Evolutionary conservation across 495 filamentous ascomycete genomes (phyloP), one percentile per base, ranked within the genome.

Genomic region (Neurospora sp.): DNA sequence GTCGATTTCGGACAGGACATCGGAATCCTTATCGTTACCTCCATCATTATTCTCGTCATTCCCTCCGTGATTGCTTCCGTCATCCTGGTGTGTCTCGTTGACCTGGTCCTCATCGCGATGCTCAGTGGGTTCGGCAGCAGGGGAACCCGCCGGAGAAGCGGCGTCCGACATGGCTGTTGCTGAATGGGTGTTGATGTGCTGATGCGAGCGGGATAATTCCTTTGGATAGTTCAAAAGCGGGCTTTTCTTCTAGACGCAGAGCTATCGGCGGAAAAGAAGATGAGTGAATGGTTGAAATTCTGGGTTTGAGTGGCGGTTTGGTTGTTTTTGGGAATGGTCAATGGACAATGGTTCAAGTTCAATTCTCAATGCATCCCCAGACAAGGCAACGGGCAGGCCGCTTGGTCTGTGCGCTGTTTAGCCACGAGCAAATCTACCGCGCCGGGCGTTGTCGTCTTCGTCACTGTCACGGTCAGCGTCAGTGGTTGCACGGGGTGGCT

Each of bases 1-100:
- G 81, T 98, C 96, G 76, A 99, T 91, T 80, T 99, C 96, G 11
- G 94, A 98, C 19, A 97, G 88, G 71, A 92, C 88, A n/a, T 86
- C 85, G 13, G 92, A 93, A 39, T 95, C 93, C 74, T 92, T 89
- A 76, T 94, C 81, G 69, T 78, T 78, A 17, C 82, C 77, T 48
- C 81, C 80, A n/a, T 79, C 78, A 5, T 82, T 74, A 62, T 85
- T 82, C 24, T 76, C 73, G 59, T 76, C 74, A 1, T 78, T 74
- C 39, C 75, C 76, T 21, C 80, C 54, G 54, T 62, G 6, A 34
- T 62, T 62, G 28, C 54, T 34, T 31, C 28, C 54, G 28, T 66
- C 54, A 6, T 34, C 54, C 6, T 66, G 21, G 17, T 66, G 39
- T 4, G 15, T 31, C 37, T 87, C 83, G 69, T 81, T 78, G 34